Evolutionary conservation across 352 stramenopile genomes (phyloP), one percentile per base, ranked within the genome.

Genomic region (Pythium phragmitis): DNA sequence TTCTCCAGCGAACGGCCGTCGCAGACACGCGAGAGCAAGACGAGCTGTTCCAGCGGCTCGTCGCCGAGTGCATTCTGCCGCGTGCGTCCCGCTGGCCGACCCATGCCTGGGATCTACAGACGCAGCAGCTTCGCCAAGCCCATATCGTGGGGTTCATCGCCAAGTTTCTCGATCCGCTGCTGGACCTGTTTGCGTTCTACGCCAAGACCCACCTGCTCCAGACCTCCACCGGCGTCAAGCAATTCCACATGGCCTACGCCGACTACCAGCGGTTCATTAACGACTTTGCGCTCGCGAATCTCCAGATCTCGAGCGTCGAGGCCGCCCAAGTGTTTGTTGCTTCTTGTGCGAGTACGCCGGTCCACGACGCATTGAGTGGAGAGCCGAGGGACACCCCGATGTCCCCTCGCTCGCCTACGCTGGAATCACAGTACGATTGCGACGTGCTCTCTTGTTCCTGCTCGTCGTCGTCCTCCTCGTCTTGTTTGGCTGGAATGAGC

Each of bases 151-250:
- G 62, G 9, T 89, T 90, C 48, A 68, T 88, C 8, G 82, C 75
- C 21, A 90, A 86, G 47, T 91, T 91, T 60, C 60, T 88, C 5
- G 76, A 89, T 26, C 66, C 77, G 6, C 70, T 92, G 54, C 53
- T 87, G 7, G 78, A 88, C 21, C 91, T 92, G 61, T 92, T 84
- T 63, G 76, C 87, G 69, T 91, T 92, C 60, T 92, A 92, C 61
- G 82, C 80, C 5, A 85, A 85, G 23, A 85, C 69, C 51, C 73
- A 87, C 53, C 46, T 75, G 49, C 57, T 82, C 21, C 77, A 83
- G 49, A 47, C 65, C 0, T 8, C 39, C 7, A 72, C 70, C 4
- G 71, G 75, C 12, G 57, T 79, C 39, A 85, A 85, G 53, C 79
- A 90, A 56, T 81, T 88, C 50, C 85, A 82, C 61, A 88, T 92